These are phyloP conservation scores for Metarhizium robertsii DNA, from an alignment of 2,329 filamentous ascomycete genomes.

Conservation along the genomic window DNA sequence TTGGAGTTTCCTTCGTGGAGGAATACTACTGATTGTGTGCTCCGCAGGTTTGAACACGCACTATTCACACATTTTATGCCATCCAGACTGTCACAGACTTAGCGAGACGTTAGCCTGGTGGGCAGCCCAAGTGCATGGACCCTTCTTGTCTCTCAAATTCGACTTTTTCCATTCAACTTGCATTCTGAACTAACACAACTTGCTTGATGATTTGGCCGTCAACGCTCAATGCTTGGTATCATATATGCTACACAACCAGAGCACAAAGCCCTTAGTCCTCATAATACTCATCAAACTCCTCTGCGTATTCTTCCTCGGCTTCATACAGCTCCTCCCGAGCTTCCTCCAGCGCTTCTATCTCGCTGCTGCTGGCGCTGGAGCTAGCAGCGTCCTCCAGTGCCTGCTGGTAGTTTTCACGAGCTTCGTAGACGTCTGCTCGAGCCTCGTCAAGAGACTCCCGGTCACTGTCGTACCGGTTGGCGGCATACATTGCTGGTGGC, in stretches of 20 bases:
- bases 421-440: slow-evolving; percentile 31
- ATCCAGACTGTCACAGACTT: too few relatives aligned
- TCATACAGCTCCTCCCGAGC: slow-evolving; percentile 37
- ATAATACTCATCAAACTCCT: slow-evolving; percentile 26
- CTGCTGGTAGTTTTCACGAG: slow-evolving; percentile 33
- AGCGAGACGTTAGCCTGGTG: too few relatives aligned
- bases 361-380: slow-evolving; percentile 40
- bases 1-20: too few relatives aligned
- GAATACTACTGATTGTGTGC: too few relatives aligned
- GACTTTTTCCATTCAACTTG: too few relatives aligned
- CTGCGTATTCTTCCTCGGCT: slow-evolving; percentile 34
- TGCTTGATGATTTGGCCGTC: neutral
- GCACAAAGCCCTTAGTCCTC: slow-evolving; percentile 3
- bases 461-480: slow-evolving; percentile 31
- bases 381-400: slow-evolving; percentile 28
- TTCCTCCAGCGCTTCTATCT: slow-evolving; percentile 42
- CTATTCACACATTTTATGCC: too few relatives aligned
- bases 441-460: slow-evolving; percentile 29
- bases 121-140: too few relatives aligned
- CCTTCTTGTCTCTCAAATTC: too few relatives aligned
- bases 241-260: neutral
- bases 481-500: slow-evolving; percentile 9
- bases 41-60: too few relatives aligned
- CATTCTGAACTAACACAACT: too few relatives aligned
- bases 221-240: neutral